phyloP scores from a whole-genome alignment of 495 filamentous ascomycete genomes.

The Bombardia bombarda region DNA sequence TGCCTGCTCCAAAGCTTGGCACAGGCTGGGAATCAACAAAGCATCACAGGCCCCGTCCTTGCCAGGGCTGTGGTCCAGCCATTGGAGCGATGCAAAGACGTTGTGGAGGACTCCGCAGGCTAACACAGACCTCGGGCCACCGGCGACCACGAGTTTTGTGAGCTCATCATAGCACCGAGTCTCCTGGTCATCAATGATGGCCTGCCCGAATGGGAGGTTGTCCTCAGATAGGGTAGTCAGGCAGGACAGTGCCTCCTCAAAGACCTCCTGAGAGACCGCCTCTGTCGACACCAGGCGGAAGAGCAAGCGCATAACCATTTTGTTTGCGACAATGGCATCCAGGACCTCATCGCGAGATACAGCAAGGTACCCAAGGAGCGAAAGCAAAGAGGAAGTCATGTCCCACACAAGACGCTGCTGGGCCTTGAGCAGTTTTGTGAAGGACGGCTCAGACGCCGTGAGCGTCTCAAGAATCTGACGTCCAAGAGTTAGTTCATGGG shows the following conservation, averaged over 20 bases:
- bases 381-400: conserved; percentile 38
- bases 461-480: conserved; percentile 38
- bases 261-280: conserved; percentile 22
- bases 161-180: conserved; percentile 31
- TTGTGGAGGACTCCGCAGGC: conserved; percentile 48
- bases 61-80: conserved; percentile 40
- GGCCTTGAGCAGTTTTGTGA: conserved; percentile 35
- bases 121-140: conserved; percentile 30
- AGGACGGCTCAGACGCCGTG: conserved; percentile 24
- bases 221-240: conserved; percentile 50
- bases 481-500: not conserved
- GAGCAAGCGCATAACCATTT: conserved; percentile 40
- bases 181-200: conserved; percentile 30
- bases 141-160: conserved; percentile 22
- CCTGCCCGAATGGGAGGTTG: conserved; percentile 35
- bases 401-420: conserved; percentile 42
- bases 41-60: conserved; percentile 40
- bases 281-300: conserved; percentile 36
- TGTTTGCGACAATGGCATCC: conserved; percentile 37
- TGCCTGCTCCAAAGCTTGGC: conserved; percentile 26
- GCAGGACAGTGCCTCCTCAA: conserved; percentile 41
- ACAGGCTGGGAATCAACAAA: conserved; percentile 35
- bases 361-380: conserved; percentile 36
- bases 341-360: conserved; percentile 48
- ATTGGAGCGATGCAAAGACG: conserved; percentile 35